Base-by-base conservation (phyloP, 164 flowering plant genomes). In the Houttuynia cordata region DNA sequence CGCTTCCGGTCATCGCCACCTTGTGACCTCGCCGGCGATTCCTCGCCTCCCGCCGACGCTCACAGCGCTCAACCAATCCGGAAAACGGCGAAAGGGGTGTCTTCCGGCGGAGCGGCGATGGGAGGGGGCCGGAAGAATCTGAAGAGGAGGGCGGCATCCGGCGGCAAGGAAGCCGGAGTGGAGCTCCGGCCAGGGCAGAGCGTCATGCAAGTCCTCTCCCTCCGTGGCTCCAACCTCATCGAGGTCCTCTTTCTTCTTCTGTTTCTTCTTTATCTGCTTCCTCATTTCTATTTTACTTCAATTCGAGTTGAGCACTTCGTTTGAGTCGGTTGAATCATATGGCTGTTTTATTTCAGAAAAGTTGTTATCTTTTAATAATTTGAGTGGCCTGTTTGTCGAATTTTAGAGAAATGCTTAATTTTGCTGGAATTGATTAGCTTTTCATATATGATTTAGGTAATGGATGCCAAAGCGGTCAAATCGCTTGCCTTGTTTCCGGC, bases 91-190 rank as follows among this genome's bases (percentile, higher is more conserved):
- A 13, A 10, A 3, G 1, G 3, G 4, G 17, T 12, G 17, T 17
- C 49, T 2, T 10, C 17, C 49, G 49, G 49, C 13, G 49, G 49
- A 45, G 14, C 13, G 49, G 49, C 51, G 45, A 83, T 81, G 91
- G 79, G 73, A 68, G 87, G 86, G 62, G 97, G 95, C 63, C 80
- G 96, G 67, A 92, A 87, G 85, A 84, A 87, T 72, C 62, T 89
- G 80, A 83, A 81, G 76, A 77, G 91, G 13, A 12, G 49, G 49
- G 93, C 84, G 52, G 72, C 74, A 0, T 71, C 65, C 67, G 84
- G 0, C 13, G 49, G 14, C 49, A 45, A 78, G 15, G 69, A 73
- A 10, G 17, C 22, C 24, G 37, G 18, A 9, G 59, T 68, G 15
- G 70, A 67, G 21, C 78, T 89, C 47, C 71, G 76, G 71, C 74